Base-by-base conservation (phyloP, 495 filamentous ascomycete genomes). In the Penicillium arizonense region DNA sequence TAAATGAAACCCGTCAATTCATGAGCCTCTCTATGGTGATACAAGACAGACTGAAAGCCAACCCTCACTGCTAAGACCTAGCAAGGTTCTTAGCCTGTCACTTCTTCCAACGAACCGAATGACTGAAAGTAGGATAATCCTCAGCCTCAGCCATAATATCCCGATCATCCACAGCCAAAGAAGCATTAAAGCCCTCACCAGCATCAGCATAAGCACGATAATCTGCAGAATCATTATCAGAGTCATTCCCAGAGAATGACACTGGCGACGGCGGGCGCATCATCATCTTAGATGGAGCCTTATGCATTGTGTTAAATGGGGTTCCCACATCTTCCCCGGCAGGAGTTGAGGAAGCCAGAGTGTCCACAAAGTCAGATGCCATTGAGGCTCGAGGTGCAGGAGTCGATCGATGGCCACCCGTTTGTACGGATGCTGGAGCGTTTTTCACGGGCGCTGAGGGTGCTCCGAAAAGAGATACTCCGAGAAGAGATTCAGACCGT, bases 191-290 rank as follows among this genome's bases (percentile, higher is more conserved):
- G 6, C 77, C 78, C 53, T 80, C 80, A 3, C 87, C 88, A 12
- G 83, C 70, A 57, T 82, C 80, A 1, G 88, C 87, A 72, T 89
- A 89, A 8, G 84, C 70, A 18, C 83, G 75, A 37, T 81, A 81
- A 34, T 81, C 77, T 18, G 71, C 64, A 30, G 72, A 53, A 43
- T 73, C 64, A 43, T 73, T 67, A 0, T 71, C 67, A 0, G 64
- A 65, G 10, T 63, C 66, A 23, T 53, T 42, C 8, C 18, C 30
- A 5, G 48, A 50, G n/a, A 30, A 30, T 30, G 28, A 30, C 28
- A 30, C 28, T 7, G 28, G 28, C 28, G 28, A 30, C 5, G 28
- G 28, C 9, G 28, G 28, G 28, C 28, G 28, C 28, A 30, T 30
- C 5, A 30, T 0, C 7, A 4, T 26, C 24, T 26, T 26, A 26